Conservation (phyloP, 2,329 filamentous ascomycete genomes). For the Fusarium pininemorale region DNA sequence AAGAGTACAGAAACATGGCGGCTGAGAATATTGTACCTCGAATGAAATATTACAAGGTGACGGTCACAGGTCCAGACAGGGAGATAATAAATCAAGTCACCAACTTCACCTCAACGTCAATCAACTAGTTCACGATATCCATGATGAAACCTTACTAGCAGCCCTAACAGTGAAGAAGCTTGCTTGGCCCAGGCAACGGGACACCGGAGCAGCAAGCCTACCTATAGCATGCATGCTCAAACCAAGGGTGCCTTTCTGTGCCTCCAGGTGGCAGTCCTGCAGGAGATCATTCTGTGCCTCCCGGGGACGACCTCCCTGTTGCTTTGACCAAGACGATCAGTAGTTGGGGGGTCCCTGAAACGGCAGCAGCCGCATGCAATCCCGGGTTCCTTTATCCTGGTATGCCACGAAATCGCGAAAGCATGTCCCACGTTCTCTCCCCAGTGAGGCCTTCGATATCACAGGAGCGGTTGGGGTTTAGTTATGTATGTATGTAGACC, state of each 20-base stretch:
- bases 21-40: not conserved
- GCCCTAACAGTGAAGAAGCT: not conserved
- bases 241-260: constrained; percentile 22
- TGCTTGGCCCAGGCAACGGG: constrained; percentile 10
- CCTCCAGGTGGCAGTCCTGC: constrained; percentile 18
- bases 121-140: not conserved
- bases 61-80: no score
- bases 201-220: constrained; percentile 10
- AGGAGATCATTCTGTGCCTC: constrained; percentile 38
- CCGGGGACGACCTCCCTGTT: constrained; percentile 18
- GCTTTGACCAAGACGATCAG: constrained; percentile 17
- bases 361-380: constrained; percentile 39
- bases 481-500: not conserved
- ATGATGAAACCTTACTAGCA: not conserved
- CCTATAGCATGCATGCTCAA: constrained; percentile 8
- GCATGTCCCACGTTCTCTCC: constrained; percentile 1
- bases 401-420: not conserved
- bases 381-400: constrained; percentile 9
- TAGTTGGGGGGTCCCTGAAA: constrained; percentile 32
- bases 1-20: not conserved
- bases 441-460: not conserved
- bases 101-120: not conserved
- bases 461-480: not conserved
- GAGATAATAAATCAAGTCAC: no score
- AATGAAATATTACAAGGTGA: not conserved